phyloP scores from a whole-genome alignment of 1,284 basidiomycete genomes.

The Tausonia pullulans region DNA sequence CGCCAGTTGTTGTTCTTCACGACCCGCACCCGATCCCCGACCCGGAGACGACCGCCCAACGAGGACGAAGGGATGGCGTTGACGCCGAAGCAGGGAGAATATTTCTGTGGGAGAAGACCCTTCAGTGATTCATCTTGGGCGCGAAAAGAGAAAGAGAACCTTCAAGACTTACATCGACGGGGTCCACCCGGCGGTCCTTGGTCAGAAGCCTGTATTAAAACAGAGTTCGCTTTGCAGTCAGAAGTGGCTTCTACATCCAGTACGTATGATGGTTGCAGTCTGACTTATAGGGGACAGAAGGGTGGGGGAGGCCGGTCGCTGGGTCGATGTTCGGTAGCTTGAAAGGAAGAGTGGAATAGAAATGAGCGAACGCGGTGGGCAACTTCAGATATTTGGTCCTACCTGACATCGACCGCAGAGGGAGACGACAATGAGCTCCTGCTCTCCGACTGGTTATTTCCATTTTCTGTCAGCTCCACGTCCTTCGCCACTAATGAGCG shows the following conservation, averaged over 20 bases:
- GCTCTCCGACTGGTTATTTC: constrained; percentile 37
- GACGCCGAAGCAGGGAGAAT: constrained; percentile 20
- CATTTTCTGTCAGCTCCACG: no score
- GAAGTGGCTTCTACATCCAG: no score
- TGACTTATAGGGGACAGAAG: constrained; percentile 49
- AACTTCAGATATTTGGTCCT: constrained; percentile 26
- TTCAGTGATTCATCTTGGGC: no score
- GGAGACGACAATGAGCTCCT: constrained; percentile 46
- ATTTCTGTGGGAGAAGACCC: not conserved
- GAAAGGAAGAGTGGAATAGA: constrained; percentile 1
- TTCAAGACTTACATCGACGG: not conserved
- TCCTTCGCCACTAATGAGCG: no score
- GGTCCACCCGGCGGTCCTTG: constrained; percentile 14
- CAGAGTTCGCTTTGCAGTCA: no score
- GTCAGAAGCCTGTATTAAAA: constrained; percentile 7
- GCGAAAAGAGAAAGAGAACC: not conserved
- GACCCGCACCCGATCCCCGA: constrained; percentile 16
- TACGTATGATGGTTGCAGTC: no score
- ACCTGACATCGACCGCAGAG: constrained; percentile 63
- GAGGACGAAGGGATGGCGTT: constrained; percentile 16
- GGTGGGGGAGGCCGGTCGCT: constrained; percentile 51
- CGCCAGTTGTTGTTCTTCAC: constrained; percentile 7
- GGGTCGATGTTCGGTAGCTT: constrained; percentile 62
- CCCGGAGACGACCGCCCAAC: constrained; percentile 9
- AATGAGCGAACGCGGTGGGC: not conserved